A percentile compares a stretch with the other conserved stretches of the same genome.
Conservation (phyloP, 2,329 filamentous ascomycete genomes). For the Trichoderma brevicompactum region DNA sequence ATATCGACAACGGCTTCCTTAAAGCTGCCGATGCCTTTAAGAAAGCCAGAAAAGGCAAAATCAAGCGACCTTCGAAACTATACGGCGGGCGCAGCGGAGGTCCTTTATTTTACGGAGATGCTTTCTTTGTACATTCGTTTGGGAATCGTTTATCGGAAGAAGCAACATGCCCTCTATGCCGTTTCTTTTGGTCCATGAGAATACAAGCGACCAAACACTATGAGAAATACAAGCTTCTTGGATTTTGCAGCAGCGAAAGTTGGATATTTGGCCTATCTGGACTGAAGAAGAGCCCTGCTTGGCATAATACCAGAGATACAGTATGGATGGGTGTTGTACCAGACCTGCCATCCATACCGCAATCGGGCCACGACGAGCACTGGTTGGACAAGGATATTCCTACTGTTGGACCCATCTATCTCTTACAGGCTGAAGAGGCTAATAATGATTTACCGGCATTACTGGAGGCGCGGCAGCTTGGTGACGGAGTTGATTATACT, state of each 20-base stretch:
- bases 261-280: conserved; percentile 10
- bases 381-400: conserved; percentile 27
- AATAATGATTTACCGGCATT: neutral
- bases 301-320: conserved; percentile 12
- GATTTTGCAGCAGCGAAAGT: conserved; percentile 26
- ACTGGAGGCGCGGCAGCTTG: conserved; percentile 4
- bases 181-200: conserved; percentile 20
- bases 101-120: conserved; percentile 21
- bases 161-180: conserved; percentile 6
- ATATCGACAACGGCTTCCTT: conserved; percentile 2
- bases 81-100: neutral
- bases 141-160: conserved; percentile 4
- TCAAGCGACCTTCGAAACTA: conserved; percentile 5
- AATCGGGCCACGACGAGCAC: conserved; percentile 8
- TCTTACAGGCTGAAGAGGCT: neutral
- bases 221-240: conserved; percentile 25
- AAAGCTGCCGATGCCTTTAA: conserved; percentile 10
- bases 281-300: conserved; percentile 18
- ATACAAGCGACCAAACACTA: neutral
- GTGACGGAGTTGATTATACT: conserved; percentile 2
- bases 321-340: conserved; percentile 27
- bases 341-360: conserved; percentile 5
- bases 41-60: conserved; percentile 4
- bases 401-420: conserved; percentile 23
- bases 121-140: conserved; percentile 25